Percentiles rank a stretch among this genome's conserved stretches.
Conservation (phyloP, 352 stramenopile species). For the Globisporangium acanthophoron region DNA sequence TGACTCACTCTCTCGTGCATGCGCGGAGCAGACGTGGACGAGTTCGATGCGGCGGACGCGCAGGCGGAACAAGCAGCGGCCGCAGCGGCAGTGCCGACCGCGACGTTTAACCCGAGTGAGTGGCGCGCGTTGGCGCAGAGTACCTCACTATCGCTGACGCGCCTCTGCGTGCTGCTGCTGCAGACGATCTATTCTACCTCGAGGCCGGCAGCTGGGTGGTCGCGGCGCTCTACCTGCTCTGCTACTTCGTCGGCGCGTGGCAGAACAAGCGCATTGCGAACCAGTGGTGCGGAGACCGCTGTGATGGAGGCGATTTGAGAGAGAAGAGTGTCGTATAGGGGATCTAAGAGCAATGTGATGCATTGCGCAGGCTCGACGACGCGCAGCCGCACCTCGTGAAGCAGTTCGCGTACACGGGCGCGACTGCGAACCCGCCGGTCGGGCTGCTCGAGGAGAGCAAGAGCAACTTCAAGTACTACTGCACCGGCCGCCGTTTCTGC, state of each 20-base stretch:
- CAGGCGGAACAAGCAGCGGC: constrained; percentile 13
- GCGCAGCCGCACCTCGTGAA: constrained; percentile 56
- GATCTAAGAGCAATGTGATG: neutral
- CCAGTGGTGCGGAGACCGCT: constrained; percentile 39
- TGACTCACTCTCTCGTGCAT: neutral
- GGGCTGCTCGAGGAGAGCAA: constrained; percentile 66
- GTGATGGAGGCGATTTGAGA: too few relatives aligned
- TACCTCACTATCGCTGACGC: neutral
- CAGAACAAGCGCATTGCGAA: constrained; percentile 62
- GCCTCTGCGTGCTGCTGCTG: neutral
- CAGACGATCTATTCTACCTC: constrained; percentile 46
- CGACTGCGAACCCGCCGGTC: constrained; percentile 46
- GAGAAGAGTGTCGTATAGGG: too few relatives aligned
- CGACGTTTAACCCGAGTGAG: constrained; percentile 17
- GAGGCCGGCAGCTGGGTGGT: constrained; percentile 44
- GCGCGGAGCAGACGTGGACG: constrained; percentile 20
- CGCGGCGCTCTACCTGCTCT: constrained; percentile 40
- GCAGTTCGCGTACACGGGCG: constrained; percentile 73
- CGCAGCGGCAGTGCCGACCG: neutral
- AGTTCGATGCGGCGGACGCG: constrained; percentile 39
- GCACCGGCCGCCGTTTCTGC: constrained; percentile 72
- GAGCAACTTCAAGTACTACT: constrained; percentile 85
- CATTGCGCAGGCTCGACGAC: constrained; percentile 37
- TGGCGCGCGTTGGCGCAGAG: neutral
- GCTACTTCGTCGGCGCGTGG: constrained; percentile 61